These are phyloP conservation scores for Lophium mytilinum DNA, from an alignment of 495 filamentous ascomycete genomes.

Conservation along the genomic window DNA sequence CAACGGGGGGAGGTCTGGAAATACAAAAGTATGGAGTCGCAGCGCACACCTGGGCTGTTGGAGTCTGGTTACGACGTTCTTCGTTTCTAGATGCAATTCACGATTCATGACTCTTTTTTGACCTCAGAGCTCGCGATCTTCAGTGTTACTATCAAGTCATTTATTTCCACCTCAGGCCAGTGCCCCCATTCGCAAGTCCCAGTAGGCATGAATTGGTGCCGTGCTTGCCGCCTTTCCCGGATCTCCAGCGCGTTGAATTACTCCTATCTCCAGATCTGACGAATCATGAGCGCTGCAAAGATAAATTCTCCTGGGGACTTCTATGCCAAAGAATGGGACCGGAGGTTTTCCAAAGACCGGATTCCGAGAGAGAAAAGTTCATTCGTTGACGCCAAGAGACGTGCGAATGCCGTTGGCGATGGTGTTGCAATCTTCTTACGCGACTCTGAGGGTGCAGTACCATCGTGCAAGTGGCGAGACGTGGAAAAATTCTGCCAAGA, in stretches of 20 bases:
- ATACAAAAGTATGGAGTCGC: too few species aligned
- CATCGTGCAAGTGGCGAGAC: background rate
- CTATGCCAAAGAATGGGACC: background rate
- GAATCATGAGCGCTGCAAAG: conserved; percentile 1
- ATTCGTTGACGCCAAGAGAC: background rate
- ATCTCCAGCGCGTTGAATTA: background rate
- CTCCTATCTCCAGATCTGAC: background rate
- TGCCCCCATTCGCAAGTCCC: background rate
- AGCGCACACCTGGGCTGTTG: background rate
- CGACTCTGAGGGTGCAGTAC: background rate
- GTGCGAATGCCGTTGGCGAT: background rate
- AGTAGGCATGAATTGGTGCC: background rate
- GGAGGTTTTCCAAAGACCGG: background rate
- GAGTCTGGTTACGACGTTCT: background rate
- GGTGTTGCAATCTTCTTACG: background rate
- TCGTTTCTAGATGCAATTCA: background rate
- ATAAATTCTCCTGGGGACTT: background rate
- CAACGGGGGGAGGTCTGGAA: too few species aligned
- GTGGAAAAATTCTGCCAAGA: background rate
- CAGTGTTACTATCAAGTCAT: background rate
- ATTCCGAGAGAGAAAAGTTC: background rate
- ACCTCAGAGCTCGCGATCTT: background rate
- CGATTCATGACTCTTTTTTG: background rate
- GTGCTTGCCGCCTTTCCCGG: background rate
- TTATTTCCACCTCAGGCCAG: background rate